Evolutionary conservation across 129 eudicot species (phyloP).

Genomic region (Chrysanthemum makinoi): DNA sequence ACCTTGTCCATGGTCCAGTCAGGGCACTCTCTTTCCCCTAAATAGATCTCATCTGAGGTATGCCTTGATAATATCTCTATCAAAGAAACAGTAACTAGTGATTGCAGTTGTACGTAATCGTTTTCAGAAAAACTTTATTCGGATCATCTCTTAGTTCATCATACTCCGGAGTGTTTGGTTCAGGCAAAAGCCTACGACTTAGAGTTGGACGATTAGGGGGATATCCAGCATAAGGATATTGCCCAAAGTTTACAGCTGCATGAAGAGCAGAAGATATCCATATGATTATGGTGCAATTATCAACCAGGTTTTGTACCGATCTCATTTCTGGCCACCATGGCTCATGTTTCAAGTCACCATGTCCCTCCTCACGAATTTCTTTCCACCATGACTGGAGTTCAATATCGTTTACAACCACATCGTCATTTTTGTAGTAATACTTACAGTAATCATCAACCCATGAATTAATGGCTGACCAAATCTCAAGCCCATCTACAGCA

Average conservation of each 20-base stretch:
- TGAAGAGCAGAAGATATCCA: conserved; percentile 62
- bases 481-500: conserved; percentile 56
- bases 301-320: conserved; percentile 29
- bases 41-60: conserved; percentile 44
- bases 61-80: conserved; percentile 48
- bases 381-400: conserved; percentile 61
- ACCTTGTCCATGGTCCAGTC: conserved; percentile 45
- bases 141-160: conserved; percentile 36
- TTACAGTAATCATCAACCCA: conserved; percentile 48
- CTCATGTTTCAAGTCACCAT: conserved; percentile 50
- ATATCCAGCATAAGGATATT: conserved; percentile 52
- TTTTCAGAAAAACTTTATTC: conserved; percentile 30
- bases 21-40: conserved; percentile 43
- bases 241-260: conserved; percentile 67
- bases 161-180: conserved; percentile 37
- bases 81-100: conserved; percentile 32
- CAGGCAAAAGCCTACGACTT: conserved; percentile 47
- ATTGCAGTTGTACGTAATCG: conserved; percentile 35
- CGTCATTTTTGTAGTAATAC: conserved; percentile 40
- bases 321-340: conserved; percentile 62
- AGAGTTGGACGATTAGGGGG: conserved; percentile 50
- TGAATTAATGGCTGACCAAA: conserved; percentile 58
- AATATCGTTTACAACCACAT: conserved; percentile 35
- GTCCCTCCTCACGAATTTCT: conserved; percentile 47
- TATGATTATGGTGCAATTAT: conserved; percentile 46